Percentiles rank a stretch among this genome's conserved stretches.
Evolutionary conservation across 495 filamentous ascomycete species (phyloP).

Genomic region (Podospora conica): DNA sequence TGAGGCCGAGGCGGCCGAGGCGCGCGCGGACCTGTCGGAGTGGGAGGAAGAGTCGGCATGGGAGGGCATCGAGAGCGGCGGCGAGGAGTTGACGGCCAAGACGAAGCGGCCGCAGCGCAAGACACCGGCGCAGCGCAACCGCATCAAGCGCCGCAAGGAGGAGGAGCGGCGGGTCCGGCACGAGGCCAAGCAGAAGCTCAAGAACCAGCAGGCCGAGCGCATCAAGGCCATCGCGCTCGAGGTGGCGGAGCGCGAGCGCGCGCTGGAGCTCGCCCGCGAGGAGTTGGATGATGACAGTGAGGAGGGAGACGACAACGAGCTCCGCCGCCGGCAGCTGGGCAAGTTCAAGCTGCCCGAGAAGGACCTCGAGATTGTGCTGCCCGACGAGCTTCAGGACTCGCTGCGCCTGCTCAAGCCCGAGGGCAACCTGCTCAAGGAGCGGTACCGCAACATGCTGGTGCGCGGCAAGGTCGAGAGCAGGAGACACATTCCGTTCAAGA

Average conservation of each 20-base stretch:
- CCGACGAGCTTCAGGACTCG: conserved; percentile 90
- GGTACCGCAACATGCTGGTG: conserved; percentile 82
- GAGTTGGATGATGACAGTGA: conserved; percentile 39
- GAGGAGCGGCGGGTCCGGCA: conserved; percentile 65
- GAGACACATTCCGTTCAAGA: conserved; percentile 66
- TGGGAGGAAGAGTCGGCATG: conserved; percentile 82
- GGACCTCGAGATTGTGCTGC: conserved; percentile 79
- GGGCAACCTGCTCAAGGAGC: conserved; percentile 84
- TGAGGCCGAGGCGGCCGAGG: conserved; percentile 58
- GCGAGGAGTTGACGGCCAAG: conserved; percentile 57
- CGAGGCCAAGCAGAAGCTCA: conserved; percentile 65
- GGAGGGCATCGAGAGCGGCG: conserved; percentile 71
- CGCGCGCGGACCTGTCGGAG: conserved; percentile 60
- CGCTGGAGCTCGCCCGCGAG: conserved; percentile 30
- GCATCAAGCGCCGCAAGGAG: conserved; percentile 78
- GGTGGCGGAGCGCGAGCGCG: conserved; percentile 52
- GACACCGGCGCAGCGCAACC: conserved; percentile 79
- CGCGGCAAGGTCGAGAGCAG: conserved; percentile 82
- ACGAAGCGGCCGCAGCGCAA: conserved; percentile 75
- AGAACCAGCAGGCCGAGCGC: conserved; percentile 57
- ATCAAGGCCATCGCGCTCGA: conserved; percentile 60
- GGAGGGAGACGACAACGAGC: conserved; percentile 53
- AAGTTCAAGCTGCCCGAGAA: conserved; percentile 72
- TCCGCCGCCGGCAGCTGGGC: conserved; percentile 72
- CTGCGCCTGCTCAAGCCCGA: conserved; percentile 85